These are phyloP conservation scores for Xerocomellus amylosporus DNA, from an alignment of 768 basidiomycete species.

Conservation along the genomic window DNA sequence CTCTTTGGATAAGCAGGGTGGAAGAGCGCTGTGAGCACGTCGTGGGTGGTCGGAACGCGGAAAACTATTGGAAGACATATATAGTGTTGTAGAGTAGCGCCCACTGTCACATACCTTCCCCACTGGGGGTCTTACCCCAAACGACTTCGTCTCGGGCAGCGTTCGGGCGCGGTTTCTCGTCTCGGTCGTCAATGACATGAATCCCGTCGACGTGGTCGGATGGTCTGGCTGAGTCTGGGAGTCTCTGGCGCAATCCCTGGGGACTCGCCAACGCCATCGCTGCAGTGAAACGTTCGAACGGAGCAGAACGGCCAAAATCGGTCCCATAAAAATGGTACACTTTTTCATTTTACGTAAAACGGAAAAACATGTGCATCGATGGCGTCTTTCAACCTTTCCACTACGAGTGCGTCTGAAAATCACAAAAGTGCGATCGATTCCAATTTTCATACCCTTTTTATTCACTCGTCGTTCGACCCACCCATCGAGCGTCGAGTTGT, in stretches of 20 bases:
- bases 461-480: conserved; percentile 47
- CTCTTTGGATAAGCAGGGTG: conserved; percentile 82
- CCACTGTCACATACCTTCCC: conserved; percentile 55
- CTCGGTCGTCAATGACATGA: conserved; percentile 11
- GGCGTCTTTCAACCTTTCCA: no score
- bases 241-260: conserved; percentile 25
- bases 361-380: no score
- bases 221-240: background rate
- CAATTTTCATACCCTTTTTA: conserved; percentile 31
- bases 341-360: conserved; percentile 20
- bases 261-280: conserved; percentile 22
- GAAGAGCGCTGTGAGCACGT: conserved; percentile 82
- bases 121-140: conserved; percentile 84
- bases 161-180: conserved; percentile 10
- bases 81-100: conserved; percentile 4
- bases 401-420: background rate
- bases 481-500: conserved; percentile 49
- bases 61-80: conserved; percentile 59
- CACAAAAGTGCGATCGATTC: no score
- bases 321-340: background rate
- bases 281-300: background rate
- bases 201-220: background rate
- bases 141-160: conserved; percentile 54
- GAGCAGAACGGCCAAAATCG: background rate
- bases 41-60: conserved; percentile 87